Conservation (phyloP, 2,329 filamentous ascomycete species). For the Penicillium sp. region DNA sequence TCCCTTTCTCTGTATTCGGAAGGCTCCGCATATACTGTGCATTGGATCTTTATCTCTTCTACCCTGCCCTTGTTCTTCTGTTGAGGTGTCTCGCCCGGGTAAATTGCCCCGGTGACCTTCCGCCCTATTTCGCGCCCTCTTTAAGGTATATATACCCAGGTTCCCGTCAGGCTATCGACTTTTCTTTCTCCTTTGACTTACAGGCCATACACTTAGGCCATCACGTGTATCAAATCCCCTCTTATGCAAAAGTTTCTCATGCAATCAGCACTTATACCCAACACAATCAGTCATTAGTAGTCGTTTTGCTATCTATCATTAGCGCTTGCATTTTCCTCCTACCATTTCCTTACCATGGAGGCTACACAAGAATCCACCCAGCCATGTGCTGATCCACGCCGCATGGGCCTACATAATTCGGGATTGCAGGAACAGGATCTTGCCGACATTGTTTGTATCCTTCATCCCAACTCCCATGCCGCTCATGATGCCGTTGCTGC, state of each 20-base stretch:
- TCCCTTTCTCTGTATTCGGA: background rate
- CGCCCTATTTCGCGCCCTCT: background rate
- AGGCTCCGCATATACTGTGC: background rate
- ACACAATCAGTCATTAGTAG: slow-evolving; percentile 17
- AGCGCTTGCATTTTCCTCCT: slow-evolving; percentile 13
- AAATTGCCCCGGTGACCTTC: background rate
- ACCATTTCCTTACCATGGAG: slow-evolving; percentile 34
- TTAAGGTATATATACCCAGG: slow-evolving; percentile 2
- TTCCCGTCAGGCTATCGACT: background rate
- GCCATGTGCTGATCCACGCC: slow-evolving; percentile 75
- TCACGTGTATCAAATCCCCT: slow-evolving; percentile 24
- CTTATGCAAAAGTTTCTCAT: slow-evolving; percentile 24
- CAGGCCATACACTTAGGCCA: background rate
- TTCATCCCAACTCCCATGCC: slow-evolving; percentile 73
- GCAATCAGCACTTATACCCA: slow-evolving; percentile 26
- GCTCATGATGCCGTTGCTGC: slow-evolving; percentile 70
- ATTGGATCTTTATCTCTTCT: background rate
- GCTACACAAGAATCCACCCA: slow-evolving; percentile 70
- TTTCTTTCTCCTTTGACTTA: background rate
- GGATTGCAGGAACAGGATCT: slow-evolving; percentile 80
- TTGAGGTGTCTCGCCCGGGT: background rate
- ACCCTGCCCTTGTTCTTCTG: background rate
- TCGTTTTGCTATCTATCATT: slow-evolving; percentile 12
- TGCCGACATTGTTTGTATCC: slow-evolving; percentile 83
- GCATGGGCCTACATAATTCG: slow-evolving; percentile 76